Conservation (phyloP, 75 land plant genomes). For the Gnetum montanum region DNA sequence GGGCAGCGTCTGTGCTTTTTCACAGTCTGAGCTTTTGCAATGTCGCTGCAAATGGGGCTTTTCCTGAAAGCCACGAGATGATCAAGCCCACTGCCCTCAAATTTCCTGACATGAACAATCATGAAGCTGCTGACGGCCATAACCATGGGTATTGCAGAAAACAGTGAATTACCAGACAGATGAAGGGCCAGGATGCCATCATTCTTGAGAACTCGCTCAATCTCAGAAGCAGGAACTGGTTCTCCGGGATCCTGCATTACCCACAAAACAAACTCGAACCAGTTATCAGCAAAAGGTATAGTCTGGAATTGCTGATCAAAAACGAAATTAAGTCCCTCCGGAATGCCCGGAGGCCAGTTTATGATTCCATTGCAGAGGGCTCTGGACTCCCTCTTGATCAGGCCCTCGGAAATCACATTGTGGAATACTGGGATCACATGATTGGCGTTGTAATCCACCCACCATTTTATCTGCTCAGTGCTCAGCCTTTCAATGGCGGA, state of each 20-base stretch:
- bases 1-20: conserved; percentile 3
- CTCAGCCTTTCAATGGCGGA: background rate
- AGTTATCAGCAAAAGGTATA: conserved; percentile 27
- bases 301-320: no score
- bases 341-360: background rate
- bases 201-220: conserved; percentile 32
- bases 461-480: conserved; percentile 1
- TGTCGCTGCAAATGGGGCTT: conserved; percentile 1
- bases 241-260: conserved; percentile 19
- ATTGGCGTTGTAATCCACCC: conserved; percentile 14
- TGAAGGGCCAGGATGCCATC: conserved; percentile 37
- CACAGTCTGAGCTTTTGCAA: background rate
- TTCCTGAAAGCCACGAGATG: conserved; percentile 28
- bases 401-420: conserved; percentile 28
- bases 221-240: conserved; percentile 11
- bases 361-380: conserved; percentile 32
- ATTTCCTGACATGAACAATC: conserved; percentile 33
- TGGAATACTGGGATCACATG: conserved; percentile 33
- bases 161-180: no score
- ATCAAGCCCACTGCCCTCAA: conserved; percentile 21
- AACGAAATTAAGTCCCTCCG: conserved; percentile 2
- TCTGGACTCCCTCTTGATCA: conserved; percentile 20
- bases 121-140: conserved; percentile 20
- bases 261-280: conserved; percentile 26
- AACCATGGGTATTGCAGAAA: no score